phyloP scores from a whole-genome alignment of 2,329 filamentous ascomycete species.

The Venturia effusa region DNA sequence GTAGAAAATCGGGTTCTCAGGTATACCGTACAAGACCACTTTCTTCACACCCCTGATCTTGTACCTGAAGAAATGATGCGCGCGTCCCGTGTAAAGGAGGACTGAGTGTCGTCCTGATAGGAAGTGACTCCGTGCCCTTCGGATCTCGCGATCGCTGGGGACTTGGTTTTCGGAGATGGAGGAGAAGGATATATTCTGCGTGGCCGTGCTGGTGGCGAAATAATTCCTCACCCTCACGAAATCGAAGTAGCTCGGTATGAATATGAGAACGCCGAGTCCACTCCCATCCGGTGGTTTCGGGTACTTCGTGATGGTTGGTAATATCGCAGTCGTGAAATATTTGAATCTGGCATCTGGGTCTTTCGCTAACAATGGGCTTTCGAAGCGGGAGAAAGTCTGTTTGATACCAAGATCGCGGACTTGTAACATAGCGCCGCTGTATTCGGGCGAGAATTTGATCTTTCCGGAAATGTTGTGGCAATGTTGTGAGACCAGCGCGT shows the following conservation, averaged over 20 bases:
- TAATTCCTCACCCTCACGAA: slow-evolving; percentile 90
- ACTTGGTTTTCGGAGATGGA: slow-evolving; percentile 82
- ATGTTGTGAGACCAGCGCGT: slow-evolving; percentile 62
- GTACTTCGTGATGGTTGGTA: slow-evolving; percentile 63
- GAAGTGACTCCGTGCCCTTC: slow-evolving; percentile 80
- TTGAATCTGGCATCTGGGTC: slow-evolving; percentile 86
- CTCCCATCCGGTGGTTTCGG: slow-evolving; percentile 43
- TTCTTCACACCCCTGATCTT: slow-evolving; percentile 68
- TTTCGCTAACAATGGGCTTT: slow-evolving; percentile 53
- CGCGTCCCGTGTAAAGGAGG: slow-evolving; percentile 82
- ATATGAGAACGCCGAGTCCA: slow-evolving; percentile 62
- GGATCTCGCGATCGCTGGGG: slow-evolving; percentile 52
- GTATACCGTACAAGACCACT: slow-evolving; percentile 82
- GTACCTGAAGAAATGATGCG: slow-evolving; percentile 95
- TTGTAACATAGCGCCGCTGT: slow-evolving; percentile 58
- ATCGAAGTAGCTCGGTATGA: slow-evolving; percentile 88
- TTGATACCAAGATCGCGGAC: slow-evolving; percentile 32
- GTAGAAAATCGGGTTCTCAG: slow-evolving; percentile 80
- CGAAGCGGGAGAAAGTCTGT: slow-evolving; percentile 86
- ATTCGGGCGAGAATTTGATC: slow-evolving; percentile 56
- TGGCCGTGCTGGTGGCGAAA: slow-evolving; percentile 59
- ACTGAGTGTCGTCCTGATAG: slow-evolving; percentile 70
- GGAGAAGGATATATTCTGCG: slow-evolving; percentile 57
- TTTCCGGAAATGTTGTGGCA: slow-evolving; percentile 77
- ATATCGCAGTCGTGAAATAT: slow-evolving; percentile 73